phyloP scores from a whole-genome alignment of 129 eudicot genomes.

The Calendula officinalis region DNA sequence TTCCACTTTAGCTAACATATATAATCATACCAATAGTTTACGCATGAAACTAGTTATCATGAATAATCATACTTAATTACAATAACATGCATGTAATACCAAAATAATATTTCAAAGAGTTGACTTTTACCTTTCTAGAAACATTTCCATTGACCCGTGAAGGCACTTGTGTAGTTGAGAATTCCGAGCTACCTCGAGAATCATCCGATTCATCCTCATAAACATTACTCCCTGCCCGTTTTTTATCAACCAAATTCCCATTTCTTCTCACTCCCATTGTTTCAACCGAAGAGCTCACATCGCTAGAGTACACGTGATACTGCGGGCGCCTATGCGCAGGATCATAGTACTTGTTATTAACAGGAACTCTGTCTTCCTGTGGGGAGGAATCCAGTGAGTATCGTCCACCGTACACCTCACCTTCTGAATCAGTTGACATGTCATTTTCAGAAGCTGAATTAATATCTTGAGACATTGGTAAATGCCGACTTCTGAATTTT shows the following conservation, averaged over 20 bases:
- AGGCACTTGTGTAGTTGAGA: constrained; percentile 51
- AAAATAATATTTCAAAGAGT: constrained; percentile 20
- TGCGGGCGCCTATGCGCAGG: constrained; percentile 35
- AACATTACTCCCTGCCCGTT: constrained; percentile 32
- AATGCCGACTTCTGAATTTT: constrained; percentile 62
- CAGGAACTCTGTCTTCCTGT: constrained; percentile 48
- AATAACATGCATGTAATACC: constrained; percentile 14
- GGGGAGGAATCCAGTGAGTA: constrained; percentile 83
- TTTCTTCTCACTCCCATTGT: constrained; percentile 44
- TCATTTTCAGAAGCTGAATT: constrained; percentile 59
- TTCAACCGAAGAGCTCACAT: constrained; percentile 64
- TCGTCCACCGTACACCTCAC: constrained; percentile 65
- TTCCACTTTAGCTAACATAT: constrained; percentile 2
- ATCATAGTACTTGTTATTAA: constrained; percentile 34
- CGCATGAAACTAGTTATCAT: not conserved
- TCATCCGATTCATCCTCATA: constrained; percentile 71
- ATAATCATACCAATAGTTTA: not conserved
- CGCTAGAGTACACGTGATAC: constrained; percentile 65
- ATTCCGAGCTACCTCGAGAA: constrained; percentile 71
- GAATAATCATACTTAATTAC: constrained; percentile 1
- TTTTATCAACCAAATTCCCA: constrained; percentile 36
- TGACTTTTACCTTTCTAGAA: constrained; percentile 26
- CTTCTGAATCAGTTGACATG: constrained; percentile 64
- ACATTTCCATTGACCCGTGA: constrained; percentile 24
- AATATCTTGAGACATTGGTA: constrained; percentile 50